A percentile compares a stretch with the other conserved stretches of the same genome.
These are phyloP conservation scores for sweet orange (Citrus sinensis) DNA, from an alignment of 345 rosid species.

Conservation along the genomic window DVS_A1.0 CM039162.1:5706501-5707000, in stretches of 20 bases:
- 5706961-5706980: slow-evolving; percentile 63
- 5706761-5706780: background rate
- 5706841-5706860: slow-evolving; percentile 53
- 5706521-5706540: background rate
- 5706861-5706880: slow-evolving; percentile 86
- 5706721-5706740: background rate
- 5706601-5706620: background rate
- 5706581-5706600: background rate
- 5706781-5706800: background rate
- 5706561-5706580: background rate
- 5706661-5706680: background rate
- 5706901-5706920: slow-evolving; percentile 91
- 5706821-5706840: no score
- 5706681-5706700: background rate
- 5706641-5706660: no score
- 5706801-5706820: background rate
- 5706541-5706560: background rate
- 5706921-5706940: slow-evolving; percentile 84
- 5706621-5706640: background rate
- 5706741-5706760: background rate
- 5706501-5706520: background rate
- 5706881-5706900: slow-evolving; percentile 76
- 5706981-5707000: slow-evolving; percentile 11
- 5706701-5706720: background rate
- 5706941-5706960: slow-evolving; percentile 78